Conservation (phyloP, 2,329 filamentous ascomycete genomes). For the Phyllosticta citriasiana region DNA sequence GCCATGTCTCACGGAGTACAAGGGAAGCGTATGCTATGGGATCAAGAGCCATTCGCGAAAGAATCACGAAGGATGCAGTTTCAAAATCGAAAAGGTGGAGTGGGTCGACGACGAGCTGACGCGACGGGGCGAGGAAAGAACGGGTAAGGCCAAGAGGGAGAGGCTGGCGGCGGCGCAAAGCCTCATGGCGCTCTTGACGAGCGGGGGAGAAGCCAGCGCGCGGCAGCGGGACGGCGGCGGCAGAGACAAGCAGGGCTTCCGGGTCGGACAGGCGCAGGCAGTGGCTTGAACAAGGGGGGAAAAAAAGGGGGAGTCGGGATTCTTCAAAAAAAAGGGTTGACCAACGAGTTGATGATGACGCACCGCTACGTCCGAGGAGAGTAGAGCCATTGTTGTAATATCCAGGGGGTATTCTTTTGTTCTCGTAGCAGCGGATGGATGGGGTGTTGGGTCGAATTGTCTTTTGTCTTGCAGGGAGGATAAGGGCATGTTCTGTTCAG, state of each 20-base stretch:
- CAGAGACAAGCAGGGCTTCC: slow-evolving; percentile 3
- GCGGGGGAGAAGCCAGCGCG: slow-evolving; percentile 25
- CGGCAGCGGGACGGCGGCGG: neutral
- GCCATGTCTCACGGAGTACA: slow-evolving; percentile 68
- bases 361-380: neutral
- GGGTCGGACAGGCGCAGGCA: slow-evolving; percentile 7
- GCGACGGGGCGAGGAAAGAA: slow-evolving; percentile 28
- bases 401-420: neutral
- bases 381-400: neutral
- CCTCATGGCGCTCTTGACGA: slow-evolving; percentile 15
- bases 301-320: neutral
- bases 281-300: slow-evolving; percentile 1
- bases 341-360: neutral
- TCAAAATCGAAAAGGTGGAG: slow-evolving; percentile 68
- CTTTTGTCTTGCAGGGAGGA: neutral
- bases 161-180: slow-evolving; percentile 25
- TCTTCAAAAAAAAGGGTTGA: neutral
- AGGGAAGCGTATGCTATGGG: slow-evolving; percentile 64
- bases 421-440: neutral
- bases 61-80: slow-evolving; percentile 79
- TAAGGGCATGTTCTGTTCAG: neutral
- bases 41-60: slow-evolving; percentile 72
- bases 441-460: neutral
- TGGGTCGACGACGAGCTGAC: slow-evolving; percentile 69
- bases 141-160: slow-evolving; percentile 26